Evolutionary conservation across 2,329 filamentous ascomycete species (phyloP).

Genomic region (Calonectria multiphialidica): DNA sequence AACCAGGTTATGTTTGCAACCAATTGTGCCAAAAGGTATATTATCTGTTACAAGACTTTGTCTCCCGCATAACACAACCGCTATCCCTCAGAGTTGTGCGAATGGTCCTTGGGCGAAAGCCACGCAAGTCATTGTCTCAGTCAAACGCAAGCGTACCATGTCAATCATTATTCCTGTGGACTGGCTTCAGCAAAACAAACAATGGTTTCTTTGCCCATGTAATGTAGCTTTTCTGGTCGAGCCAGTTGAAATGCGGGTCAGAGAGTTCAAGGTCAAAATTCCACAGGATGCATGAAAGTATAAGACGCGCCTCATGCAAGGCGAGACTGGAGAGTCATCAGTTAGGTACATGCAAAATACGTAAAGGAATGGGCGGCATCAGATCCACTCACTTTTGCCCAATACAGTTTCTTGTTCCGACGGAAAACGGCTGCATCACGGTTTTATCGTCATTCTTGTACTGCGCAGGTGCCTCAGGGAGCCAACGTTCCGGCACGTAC

Average conservation of each 20-base stretch:
- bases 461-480: not conserved
- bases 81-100: too few species aligned
- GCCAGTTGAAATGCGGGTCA: not conserved
- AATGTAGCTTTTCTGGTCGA: not conserved
- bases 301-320: not conserved
- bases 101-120: not conserved
- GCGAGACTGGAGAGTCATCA: not conserved
- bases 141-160: too few species aligned
- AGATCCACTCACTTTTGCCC: not conserved
- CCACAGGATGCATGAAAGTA: not conserved
- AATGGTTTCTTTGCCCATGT: not conserved
- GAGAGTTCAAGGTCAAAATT: not conserved
- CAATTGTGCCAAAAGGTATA: not conserved
- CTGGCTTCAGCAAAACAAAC: not conserved
- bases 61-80: too few species aligned
- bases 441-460: not conserved
- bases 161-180: not conserved
- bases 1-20: not conserved
- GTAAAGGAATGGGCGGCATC: not conserved
- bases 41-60: too few species aligned
- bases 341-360: not conserved
- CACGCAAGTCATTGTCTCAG: not conserved
- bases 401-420: not conserved
- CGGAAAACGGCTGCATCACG: not conserved
- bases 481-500: not conserved